These are phyloP conservation scores for Xanthoconium purpureum DNA, from an alignment of 768 basidiomycete genomes.

Conservation along the genomic window DNA sequence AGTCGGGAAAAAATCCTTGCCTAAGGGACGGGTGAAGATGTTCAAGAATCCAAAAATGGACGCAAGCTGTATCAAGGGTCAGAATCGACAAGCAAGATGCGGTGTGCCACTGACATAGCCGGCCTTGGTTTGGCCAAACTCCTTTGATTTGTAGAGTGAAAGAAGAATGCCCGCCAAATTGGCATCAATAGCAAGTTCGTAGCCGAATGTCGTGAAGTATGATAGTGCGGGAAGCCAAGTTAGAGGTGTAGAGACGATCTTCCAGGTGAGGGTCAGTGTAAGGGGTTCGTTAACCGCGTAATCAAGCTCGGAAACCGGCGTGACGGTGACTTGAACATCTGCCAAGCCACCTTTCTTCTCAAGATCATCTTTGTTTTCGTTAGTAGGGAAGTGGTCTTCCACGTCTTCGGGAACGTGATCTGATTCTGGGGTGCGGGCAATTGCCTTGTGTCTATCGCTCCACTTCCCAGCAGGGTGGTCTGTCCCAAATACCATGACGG, in stretches of 20 bases:
- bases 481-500: slow-evolving; percentile 2
- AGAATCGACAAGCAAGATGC: neutral
- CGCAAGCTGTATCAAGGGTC: neutral
- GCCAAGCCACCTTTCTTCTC: slow-evolving; percentile 26
- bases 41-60: slow-evolving; percentile 1
- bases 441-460: slow-evolving; percentile 5
- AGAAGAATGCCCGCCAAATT: slow-evolving; percentile 1
- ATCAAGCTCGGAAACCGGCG: neutral
- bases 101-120: slow-evolving; percentile 1
- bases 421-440: neutral
- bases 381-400: slow-evolving; percentile 9
- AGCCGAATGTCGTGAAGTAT: slow-evolving; percentile 2
- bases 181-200: neutral
- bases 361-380: slow-evolving; percentile 21
- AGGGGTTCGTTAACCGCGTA: neutral
- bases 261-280: neutral
- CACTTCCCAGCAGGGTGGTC: slow-evolving; percentile 7
- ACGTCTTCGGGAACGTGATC: slow-evolving; percentile 11
- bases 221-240: slow-evolving; percentile 3
- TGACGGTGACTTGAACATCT: slow-evolving; percentile 14
- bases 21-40: neutral
- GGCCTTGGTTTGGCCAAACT: neutral
- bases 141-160: neutral
- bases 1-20: neutral
- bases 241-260: neutral